Conservation (phyloP, 2,329 filamentous ascomycete species). For the Endothia cerciana region DNA sequence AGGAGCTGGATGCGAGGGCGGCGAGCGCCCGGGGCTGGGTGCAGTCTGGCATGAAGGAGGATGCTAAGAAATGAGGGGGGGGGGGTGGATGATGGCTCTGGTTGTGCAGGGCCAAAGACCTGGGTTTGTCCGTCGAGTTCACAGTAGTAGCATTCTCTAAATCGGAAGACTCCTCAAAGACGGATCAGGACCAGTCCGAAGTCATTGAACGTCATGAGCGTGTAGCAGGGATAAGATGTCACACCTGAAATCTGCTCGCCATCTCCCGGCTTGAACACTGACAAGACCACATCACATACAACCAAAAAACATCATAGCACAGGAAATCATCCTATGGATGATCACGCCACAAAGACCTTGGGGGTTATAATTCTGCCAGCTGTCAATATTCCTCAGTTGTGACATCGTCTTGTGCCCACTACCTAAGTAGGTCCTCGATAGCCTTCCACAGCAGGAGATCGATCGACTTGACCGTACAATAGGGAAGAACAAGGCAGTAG, state of each 20-base stretch:
- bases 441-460: not conserved
- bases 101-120: not conserved
- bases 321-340: no score
- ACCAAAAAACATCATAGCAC: no score
- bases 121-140: not conserved
- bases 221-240: not conserved
- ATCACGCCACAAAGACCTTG: not conserved
- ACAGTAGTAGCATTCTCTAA: not conserved
- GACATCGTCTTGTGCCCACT: no score
- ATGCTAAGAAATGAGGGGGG: slow-evolving; percentile 50
- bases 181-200: not conserved
- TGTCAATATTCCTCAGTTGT: no score
- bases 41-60: slow-evolving; percentile 65
- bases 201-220: not conserved
- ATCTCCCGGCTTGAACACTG: not conserved
- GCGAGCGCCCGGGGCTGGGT: slow-evolving; percentile 60
- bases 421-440: not conserved
- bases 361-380: no score
- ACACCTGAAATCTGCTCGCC: not conserved
- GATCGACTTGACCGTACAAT: no score
- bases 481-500: no score
- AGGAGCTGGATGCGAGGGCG: slow-evolving; percentile 56
- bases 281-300: not conserved
- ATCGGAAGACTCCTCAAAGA: not conserved
- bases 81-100: not conserved